phyloP scores from a whole-genome alignment of 208 protist genomes.

The Leishmania turanica region DNA sequence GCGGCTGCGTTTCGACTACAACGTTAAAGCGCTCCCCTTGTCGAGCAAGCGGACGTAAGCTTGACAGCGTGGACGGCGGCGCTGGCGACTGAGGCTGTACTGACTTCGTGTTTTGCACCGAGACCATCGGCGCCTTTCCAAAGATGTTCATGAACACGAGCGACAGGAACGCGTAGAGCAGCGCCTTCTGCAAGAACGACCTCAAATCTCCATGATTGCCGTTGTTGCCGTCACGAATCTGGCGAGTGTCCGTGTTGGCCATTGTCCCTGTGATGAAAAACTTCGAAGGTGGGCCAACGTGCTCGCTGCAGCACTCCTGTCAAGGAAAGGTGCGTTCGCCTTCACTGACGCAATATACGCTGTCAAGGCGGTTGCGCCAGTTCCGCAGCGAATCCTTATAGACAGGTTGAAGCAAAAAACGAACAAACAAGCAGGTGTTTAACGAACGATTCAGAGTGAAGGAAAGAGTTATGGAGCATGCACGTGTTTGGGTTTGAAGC shows the following conservation, averaged over 20 bases:
- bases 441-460: background rate
- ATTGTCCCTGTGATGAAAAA: background rate
- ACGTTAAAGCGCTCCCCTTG: constrained; percentile 26
- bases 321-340: background rate
- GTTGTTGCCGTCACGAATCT: background rate
- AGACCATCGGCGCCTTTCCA: constrained; percentile 9
- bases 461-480: background rate
- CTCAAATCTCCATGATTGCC: constrained; percentile 2
- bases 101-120: background rate
- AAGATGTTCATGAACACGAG: constrained; percentile 19
- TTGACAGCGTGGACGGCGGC: background rate
- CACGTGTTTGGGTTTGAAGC: background rate
- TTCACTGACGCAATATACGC: background rate
- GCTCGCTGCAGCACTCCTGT: background rate
- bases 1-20: constrained; percentile 21
- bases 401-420: background rate
- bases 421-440: background rate
- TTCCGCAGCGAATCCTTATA: background rate
- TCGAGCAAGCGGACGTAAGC: constrained; percentile 32
- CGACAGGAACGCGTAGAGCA: constrained; percentile 19
- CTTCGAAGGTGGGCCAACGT: background rate
- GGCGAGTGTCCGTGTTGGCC: background rate
- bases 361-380: background rate
- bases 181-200: constrained; percentile 19
- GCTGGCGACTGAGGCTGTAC: background rate